Conservation (phyloP, 768 basidiomycete species). For the Mycena pura region DNA sequence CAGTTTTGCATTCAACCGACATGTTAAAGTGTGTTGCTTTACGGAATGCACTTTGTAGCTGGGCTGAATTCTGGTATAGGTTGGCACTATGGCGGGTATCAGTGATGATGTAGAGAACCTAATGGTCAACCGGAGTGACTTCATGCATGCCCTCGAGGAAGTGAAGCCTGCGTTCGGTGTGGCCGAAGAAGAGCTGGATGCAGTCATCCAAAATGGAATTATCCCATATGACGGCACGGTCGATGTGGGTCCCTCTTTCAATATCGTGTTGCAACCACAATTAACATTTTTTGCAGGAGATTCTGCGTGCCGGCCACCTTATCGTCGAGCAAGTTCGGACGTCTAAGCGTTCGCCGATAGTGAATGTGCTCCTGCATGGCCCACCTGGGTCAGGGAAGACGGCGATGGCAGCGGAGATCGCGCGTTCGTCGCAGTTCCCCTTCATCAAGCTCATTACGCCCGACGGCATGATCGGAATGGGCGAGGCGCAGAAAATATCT, state of each 20-base stretch:
- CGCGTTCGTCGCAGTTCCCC: slow-evolving; percentile 91
- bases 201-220: slow-evolving; percentile 96
- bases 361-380: slow-evolving; percentile 89
- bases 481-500: slow-evolving; percentile 90
- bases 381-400: slow-evolving; percentile 94
- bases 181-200: slow-evolving; percentile 92
- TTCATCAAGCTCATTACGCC: slow-evolving; percentile 98
- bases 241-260: slow-evolving; percentile 63
- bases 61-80: slow-evolving; percentile 38
- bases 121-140: slow-evolving; percentile 85
- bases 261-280: slow-evolving; percentile 9
- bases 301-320: slow-evolving; percentile 84
- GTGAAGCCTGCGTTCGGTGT: slow-evolving; percentile 98
- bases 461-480: slow-evolving; percentile 95
- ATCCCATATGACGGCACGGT: slow-evolving; percentile 81
- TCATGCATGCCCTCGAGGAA: slow-evolving; percentile 89
- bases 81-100: slow-evolving; percentile 96
- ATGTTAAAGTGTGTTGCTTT: slow-evolving; percentile 74
- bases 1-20: slow-evolving; percentile 96
- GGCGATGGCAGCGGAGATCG: slow-evolving; percentile 92
- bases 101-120: slow-evolving; percentile 95
- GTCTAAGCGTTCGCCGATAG: slow-evolving; percentile 89
- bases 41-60: not conserved
- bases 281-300: slow-evolving; percentile 59
- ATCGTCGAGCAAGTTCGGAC: slow-evolving; percentile 94